Evolutionary conservation across 78 protist species (phyloP), one percentile per base, ranked within the genome.

Genomic region (Parvularia atlantis): DNA sequence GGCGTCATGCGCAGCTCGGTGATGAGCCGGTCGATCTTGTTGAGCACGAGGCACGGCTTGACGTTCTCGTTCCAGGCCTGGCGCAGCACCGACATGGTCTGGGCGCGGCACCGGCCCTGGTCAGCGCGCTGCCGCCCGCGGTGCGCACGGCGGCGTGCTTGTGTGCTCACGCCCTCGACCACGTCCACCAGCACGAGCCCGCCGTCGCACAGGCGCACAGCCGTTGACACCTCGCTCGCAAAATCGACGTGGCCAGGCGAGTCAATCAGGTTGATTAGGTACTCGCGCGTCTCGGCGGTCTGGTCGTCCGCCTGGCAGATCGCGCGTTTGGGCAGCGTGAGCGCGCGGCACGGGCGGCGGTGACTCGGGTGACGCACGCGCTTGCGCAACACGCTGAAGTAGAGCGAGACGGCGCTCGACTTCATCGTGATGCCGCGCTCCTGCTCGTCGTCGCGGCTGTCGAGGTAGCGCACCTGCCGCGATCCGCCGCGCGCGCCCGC

Each of bases 241-340:
- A 93, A 93, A 67, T 93, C 97, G 17, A 93, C 90, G 37, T 93
- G 97, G 5, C 97, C 97, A 0, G 97, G 97, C 0, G 93, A 83
- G 53, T 93, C 97, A 43, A 93, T 76, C 30, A 93, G 65, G 44
- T 91, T 91, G 37, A 89, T 2, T 2, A 73, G 43, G 36, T 69
- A 61, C 31, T 30, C 36, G 39, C n/a, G 11, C 19, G 19, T 17
- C 65, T 4, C 24, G 10, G 26, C 56, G 1, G 68, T 40, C 30
- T 66, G 5, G 52, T 59, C 46, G 13, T 44, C 80, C 65, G 74
- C 54, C 10, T 19, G n/a, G n/a, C n/a, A n/a, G n/a, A n/a, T n/a
- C n/a, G n/a, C 54, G 11, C 54, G 6, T 4, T 2, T 14, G 54
- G 16, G 54, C 54, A 48, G 5, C 54, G 2, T 4, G 54, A 4